Percentiles rank a stretch among this genome's conserved stretches.
phyloP scores from a whole-genome alignment of 108 stramenopile species.

The Cafeteria roenbergensis region DNA sequence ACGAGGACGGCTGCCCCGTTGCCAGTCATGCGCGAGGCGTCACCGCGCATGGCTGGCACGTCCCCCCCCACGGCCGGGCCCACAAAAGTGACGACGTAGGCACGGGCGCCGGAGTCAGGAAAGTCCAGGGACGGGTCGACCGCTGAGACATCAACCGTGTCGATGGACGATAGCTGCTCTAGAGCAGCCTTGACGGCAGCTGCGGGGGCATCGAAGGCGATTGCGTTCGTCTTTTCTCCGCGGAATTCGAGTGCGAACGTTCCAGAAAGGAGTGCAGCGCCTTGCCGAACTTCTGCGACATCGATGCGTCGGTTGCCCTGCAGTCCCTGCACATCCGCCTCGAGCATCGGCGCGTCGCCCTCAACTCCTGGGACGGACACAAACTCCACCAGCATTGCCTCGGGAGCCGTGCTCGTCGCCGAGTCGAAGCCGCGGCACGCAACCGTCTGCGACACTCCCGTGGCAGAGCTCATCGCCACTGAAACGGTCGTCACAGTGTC shows the following conservation, averaged over 20 bases:
- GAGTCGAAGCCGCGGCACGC: neutral
- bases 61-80: slow-evolving; percentile 55
- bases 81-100: slow-evolving; percentile 51
- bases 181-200: slow-evolving; percentile 40
- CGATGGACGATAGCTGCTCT: slow-evolving; percentile 46
- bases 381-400: slow-evolving; percentile 1
- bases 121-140: too few species aligned
- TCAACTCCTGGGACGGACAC: neutral
- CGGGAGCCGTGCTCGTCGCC: neutral
- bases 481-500: neutral
- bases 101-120: slow-evolving; percentile 24
- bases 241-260: slow-evolving; percentile 54
- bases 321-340: slow-evolving; percentile 26
- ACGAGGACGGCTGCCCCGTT: neutral
- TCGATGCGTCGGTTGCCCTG: slow-evolving; percentile 26
- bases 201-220: slow-evolving; percentile 28
- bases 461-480: neutral
- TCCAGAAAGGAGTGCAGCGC: slow-evolving; percentile 31
- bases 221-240: slow-evolving; percentile 39
- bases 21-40: neutral
- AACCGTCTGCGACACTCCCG: neutral
- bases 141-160: slow-evolving; percentile 10
- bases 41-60: slow-evolving; percentile 49
- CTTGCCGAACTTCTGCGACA: slow-evolving; percentile 24
- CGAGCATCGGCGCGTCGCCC: slow-evolving; percentile 29